Base-by-base conservation (phyloP, 441 rosid genomes). In the Adansonia madagascariensis region DNA sequence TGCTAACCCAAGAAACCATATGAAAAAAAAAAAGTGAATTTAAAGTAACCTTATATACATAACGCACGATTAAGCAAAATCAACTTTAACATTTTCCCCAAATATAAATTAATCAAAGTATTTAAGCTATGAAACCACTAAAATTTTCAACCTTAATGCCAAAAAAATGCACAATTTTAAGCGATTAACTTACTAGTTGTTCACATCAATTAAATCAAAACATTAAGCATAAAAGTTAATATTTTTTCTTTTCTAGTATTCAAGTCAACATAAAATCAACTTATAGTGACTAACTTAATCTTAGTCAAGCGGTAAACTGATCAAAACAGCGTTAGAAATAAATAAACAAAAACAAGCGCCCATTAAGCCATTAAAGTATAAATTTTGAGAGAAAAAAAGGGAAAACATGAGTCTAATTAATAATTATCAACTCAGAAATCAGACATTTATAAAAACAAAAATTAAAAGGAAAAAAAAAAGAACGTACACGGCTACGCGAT, bases 261-360 rank as follows among this genome's bases (percentile, higher is more conserved):
- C 60, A 70, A 70, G 74, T 70, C 60, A 70, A 49, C n/a, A n/a
- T 14, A 31, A 24, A 70, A 24, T 70, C 44, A 27, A 50, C 60
- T 70, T 70, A 70, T 3, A 70, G 50, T 50, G 59, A 70, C 24
- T 15, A 49, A 1, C 14, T 1, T 47, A 14, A 24, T 50, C 73
- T 69, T 69, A 49, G 22, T 49, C 44, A 60, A 57, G 64, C 35
- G 10, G 15, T 57, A 11, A 73, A 18, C 6, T 35, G 20, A 72
- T 22, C 18, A 20, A 68, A 68, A 22, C 39, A 69, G 14, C 5
- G 20, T 68, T 46, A 68, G 39, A 20, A 1, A 68, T 44, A 68
- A 46, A 18, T 20, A 6, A 20, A 46, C 10, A 68, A 47, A 22
- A 68, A 20, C 2, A 47, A 39, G 3, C 2, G 18, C 39, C 17